Evolutionary conservation across 139 green algal genomes (phyloP), one percentile per base, ranked within the genome.

Genomic region (Chlamydomonas eustigma): DNA sequence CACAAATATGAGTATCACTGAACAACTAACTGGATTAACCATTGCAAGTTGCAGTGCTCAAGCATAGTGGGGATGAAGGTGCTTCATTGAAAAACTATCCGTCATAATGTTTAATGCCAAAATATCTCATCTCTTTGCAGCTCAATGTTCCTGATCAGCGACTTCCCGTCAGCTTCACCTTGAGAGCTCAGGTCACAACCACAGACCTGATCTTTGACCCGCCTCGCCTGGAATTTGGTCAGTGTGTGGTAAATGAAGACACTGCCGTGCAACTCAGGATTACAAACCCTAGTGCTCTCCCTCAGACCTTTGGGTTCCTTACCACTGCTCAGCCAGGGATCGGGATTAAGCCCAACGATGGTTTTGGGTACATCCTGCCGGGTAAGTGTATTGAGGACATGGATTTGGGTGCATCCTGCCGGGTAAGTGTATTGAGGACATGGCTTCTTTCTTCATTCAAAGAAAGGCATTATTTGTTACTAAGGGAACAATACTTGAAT

Each of bases 361-460:
- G 85, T 18, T 92, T 86, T 71, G 85, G 83, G 6, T 87, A 80
- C 34, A 75, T 92, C 33, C 80, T 92, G 64, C 85, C 88, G 0
- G 75, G 80, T 68, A 28, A 4, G 6, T 68, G 44, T 12, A 18
- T 58, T 58, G n/a, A n/a, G n/a, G n/a, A n/a, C n/a, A 81, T 51
- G 85, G 85, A 22, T 92, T 86, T 71, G 85, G 83, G 6, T 87
- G 78, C 34, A 75, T 92, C 33, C 80, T 92, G 64, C 85, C 88
- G 0, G 75, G 80, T 68, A 28, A 4, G 6, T 68, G 44, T 12
- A 18, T 58, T 58, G n/a, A n/a, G n/a, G n/a, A n/a, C n/a, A 81
- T 51, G 85, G 85, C 22, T 92, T 86, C n/a, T n/a, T n/a, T n/a
- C n/a, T n/a, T n/a, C n/a, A n/a, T n/a, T n/a, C n/a, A n/a, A n/a